phyloP scores from a whole-genome alignment of 2,329 filamentous ascomycete species.

The Hortaea sp. region DNA sequence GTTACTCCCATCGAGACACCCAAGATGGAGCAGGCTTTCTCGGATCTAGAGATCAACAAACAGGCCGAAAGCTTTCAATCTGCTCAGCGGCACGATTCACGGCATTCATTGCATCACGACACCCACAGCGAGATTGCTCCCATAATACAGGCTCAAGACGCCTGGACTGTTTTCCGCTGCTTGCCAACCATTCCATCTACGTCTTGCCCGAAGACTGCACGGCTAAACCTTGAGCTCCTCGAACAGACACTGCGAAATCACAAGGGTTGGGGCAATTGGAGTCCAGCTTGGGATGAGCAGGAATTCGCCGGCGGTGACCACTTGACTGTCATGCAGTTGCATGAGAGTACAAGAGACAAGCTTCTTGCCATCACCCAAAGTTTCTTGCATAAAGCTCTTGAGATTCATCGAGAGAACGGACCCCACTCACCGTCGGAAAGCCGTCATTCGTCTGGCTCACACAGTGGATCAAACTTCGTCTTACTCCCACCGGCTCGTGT shows the following conservation, averaged over 20 bases:
- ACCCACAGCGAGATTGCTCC: constrained; percentile 32
- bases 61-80: constrained; percentile 31
- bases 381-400: constrained; percentile 60
- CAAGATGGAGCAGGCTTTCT: constrained; percentile 36
- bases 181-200: constrained; percentile 39
- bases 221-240: constrained; percentile 41
- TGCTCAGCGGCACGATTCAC: constrained; percentile 31
- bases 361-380: constrained; percentile 62
- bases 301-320: constrained; percentile 38
- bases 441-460: constrained; percentile 35
- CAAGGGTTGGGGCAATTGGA: constrained; percentile 43
- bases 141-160: constrained; percentile 41
- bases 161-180: constrained; percentile 44
- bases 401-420: constrained; percentile 49
- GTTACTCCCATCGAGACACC: constrained; percentile 39
- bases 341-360: constrained; percentile 53
- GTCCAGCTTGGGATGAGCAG: constrained; percentile 38
- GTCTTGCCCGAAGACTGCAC: constrained; percentile 41
- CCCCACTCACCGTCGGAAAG: constrained; percentile 8
- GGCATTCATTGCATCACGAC: constrained; percentile 18
- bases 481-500: constrained; percentile 56
- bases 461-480: constrained; percentile 51
- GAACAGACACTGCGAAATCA: constrained; percentile 43
- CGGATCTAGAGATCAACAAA: constrained; percentile 36
- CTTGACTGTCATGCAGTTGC: constrained; percentile 38